Conservation (phyloP, 371 early-diverging fungal genomes). For the Lichtheimia corymbifera region DNA sequence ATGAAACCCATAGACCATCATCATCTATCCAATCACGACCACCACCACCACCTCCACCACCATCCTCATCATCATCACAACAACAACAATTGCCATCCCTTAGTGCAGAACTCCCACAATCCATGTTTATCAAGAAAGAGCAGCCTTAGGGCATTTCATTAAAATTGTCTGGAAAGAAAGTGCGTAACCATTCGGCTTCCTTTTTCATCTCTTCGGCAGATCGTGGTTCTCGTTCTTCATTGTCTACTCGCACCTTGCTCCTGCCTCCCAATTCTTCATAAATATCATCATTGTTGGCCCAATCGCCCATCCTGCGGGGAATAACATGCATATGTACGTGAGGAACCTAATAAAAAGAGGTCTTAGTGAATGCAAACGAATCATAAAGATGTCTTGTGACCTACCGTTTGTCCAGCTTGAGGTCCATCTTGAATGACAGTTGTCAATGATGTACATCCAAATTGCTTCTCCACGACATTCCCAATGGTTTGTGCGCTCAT, state of each 20-base stretch:
- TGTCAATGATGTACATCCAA: conserved; percentile 70
- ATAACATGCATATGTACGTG: conserved; percentile 97
- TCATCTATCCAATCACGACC: conserved; percentile 2
- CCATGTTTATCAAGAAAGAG: background rate
- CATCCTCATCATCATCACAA: background rate
- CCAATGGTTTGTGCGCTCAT: conserved; percentile 76
- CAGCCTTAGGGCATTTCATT: background rate
- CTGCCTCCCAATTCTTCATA: conserved; percentile 74
- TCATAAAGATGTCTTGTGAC: background rate
- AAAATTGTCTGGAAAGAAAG: conserved; percentile 37
- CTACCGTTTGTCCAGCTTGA: conserved; percentile 88
- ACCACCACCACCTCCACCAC: conserved; percentile 3
- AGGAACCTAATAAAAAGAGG: conserved; percentile 41
- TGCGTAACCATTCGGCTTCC: conserved; percentile 66
- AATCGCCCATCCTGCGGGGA: conserved; percentile 84
- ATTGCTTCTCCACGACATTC: conserved; percentile 74
- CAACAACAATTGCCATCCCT: background rate
- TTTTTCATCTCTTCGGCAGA: conserved; percentile 75
- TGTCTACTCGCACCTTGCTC: conserved; percentile 59
- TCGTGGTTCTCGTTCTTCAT: conserved; percentile 71
- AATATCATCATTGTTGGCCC: conserved; percentile 86
- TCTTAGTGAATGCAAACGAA: background rate
- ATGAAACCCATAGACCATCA: conserved; percentile 6
- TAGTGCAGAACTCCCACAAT: too few species aligned
- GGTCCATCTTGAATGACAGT: conserved; percentile 82